phyloP scores from a whole-genome alignment of 1,284 basidiomycete species.

The Melampsora americana region DNA sequence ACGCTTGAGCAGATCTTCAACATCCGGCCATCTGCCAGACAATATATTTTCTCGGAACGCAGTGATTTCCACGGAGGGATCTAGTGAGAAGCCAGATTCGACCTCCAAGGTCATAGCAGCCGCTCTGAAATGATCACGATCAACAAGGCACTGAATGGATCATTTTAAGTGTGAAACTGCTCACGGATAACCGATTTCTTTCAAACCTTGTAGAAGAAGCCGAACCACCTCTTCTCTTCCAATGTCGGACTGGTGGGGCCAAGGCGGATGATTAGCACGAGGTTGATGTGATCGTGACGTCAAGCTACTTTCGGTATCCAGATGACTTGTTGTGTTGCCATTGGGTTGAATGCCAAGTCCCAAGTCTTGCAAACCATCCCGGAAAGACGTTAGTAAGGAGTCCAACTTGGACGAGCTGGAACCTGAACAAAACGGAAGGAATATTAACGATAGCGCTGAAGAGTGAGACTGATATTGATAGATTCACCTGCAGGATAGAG shows the following conservation, averaged over 20 bases:
- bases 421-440: background rate
- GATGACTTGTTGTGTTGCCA: background rate
- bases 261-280: slow-evolving; percentile 15
- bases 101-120: slow-evolving; percentile 81
- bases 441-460: background rate
- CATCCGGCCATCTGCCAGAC: slow-evolving; percentile 77
- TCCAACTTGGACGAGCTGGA: background rate
- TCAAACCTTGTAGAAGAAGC: slow-evolving; percentile 80
- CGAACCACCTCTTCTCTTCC: slow-evolving; percentile 88
- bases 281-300: slow-evolving; percentile 1
- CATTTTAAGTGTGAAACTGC: slow-evolving; percentile 54
- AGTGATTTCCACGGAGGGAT: slow-evolving; percentile 67
- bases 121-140: slow-evolving; percentile 61
- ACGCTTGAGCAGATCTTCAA: slow-evolving; percentile 66
- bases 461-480: background rate
- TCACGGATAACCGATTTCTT: slow-evolving; percentile 88
- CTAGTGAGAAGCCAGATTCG: slow-evolving; percentile 87
- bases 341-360: background rate
- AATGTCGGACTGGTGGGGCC: slow-evolving; percentile 55
- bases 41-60: slow-evolving; percentile 79
- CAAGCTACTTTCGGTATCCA: background rate
- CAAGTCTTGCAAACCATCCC: slow-evolving; percentile 7
- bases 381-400: slow-evolving; percentile 3
- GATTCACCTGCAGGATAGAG: background rate
- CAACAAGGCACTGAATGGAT: slow-evolving; percentile 5